A percentile compares a stretch with the other conserved stretches of the same genome.
phyloP scores from a whole-genome alignment of 768 basidiomycete species.

The Trametes cingulata region DNA sequence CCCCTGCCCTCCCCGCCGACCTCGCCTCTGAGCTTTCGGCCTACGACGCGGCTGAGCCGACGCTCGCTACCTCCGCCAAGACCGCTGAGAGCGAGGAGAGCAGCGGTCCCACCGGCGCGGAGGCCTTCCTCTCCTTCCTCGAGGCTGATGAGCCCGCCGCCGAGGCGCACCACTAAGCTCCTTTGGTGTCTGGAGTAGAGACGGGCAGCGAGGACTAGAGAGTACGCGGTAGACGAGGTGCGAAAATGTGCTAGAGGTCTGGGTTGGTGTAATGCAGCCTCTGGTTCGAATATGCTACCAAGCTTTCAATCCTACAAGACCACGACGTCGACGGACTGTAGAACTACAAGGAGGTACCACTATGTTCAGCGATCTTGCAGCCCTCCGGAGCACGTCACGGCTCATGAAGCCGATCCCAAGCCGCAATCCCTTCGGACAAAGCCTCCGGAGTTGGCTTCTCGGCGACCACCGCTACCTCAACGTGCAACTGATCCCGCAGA shows the following conservation, averaged over 20 bases:
- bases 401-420: neutral
- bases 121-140: conserved; percentile 77
- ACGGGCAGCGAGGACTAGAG: neutral
- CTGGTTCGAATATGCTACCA: conserved; percentile 2
- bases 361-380: too few relatives aligned
- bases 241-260: conserved; percentile 20
- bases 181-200: neutral
- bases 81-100: conserved; percentile 35
- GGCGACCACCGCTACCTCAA: conserved; percentile 58
- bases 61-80: conserved; percentile 34
- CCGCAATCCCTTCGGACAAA: conserved; percentile 34
- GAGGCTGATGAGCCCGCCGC: conserved; percentile 75
- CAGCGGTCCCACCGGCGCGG: conserved; percentile 47
- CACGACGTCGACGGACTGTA: neutral
- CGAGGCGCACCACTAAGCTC: conserved; percentile 51
- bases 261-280: conserved; percentile 18
- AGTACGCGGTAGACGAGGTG: conserved; percentile 1
- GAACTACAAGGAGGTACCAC: neutral
- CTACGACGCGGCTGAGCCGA: conserved; percentile 83
- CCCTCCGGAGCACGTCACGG: neutral
- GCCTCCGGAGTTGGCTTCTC: conserved; percentile 57
- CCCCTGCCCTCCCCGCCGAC: conserved; percentile 76
- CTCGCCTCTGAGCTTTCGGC: conserved; percentile 86
- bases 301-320: neutral
- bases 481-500: conserved; percentile 44